These are phyloP conservation scores for Cytospora schulzeri DNA, from an alignment of 2,329 filamentous ascomycete species.

Conservation along the genomic window DNA sequence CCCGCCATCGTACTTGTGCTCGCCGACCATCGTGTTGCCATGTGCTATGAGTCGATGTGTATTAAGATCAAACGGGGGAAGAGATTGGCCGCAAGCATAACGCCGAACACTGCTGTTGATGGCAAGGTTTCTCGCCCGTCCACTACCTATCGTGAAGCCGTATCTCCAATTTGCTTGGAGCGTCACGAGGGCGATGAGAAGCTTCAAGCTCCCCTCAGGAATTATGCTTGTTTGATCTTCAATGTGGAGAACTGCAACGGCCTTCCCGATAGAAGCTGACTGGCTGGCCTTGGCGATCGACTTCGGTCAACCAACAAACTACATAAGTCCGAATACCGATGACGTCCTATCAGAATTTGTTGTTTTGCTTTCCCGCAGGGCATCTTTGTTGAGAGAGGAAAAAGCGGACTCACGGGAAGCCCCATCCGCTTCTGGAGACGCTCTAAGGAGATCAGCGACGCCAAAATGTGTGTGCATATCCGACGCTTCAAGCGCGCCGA, in stretches of 20 bases:
- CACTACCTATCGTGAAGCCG: background rate
- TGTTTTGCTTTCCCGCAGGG: background rate
- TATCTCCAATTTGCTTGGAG: background rate
- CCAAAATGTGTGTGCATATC: background rate
- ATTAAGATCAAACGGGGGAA: background rate
- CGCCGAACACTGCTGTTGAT: background rate
- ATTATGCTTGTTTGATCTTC: background rate
- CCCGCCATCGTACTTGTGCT: background rate
- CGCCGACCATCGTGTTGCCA: constrained; percentile 3
- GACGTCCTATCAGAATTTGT: background rate
- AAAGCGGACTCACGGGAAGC: background rate
- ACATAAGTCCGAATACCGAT: background rate
- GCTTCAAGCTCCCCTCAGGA: background rate
- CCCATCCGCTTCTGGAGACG: background rate
- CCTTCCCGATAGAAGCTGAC: background rate
- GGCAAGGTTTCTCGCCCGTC: background rate
- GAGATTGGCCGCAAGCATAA: background rate
- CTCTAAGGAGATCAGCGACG: background rate
- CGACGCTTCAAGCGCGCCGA: background rate
- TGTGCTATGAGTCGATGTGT: background rate
- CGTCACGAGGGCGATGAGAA: background rate
- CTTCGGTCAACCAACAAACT: background rate
- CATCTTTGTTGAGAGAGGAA: background rate
- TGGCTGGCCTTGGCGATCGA: background rate
- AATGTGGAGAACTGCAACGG: background rate